Evolutionary conservation across 2,329 filamentous ascomycete species (phyloP).

Genomic region (Fusarium torulosum): DNA sequence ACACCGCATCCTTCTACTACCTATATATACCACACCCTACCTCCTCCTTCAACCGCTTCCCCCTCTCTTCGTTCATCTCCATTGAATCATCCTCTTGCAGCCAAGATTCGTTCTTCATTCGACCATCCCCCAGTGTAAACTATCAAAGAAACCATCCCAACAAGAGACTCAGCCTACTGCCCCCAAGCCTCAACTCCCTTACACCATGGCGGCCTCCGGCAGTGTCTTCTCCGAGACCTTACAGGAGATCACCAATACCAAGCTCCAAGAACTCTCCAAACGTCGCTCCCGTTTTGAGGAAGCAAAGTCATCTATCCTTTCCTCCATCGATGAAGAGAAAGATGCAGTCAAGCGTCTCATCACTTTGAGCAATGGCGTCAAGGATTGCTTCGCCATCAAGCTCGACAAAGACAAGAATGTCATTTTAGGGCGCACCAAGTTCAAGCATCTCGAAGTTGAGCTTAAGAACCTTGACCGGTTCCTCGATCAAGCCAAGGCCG

Average conservation of each 20-base stretch:
- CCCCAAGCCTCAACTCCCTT: conserved; percentile 5
- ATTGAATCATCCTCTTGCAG: background rate
- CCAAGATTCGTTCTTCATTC: background rate
- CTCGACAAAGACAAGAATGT: conserved; percentile 48
- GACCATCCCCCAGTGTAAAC: background rate
- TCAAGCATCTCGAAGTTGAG: conserved; percentile 49
- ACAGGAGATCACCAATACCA: conserved; percentile 59
- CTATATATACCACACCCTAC: conserved; percentile 29
- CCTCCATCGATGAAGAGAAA: conserved; percentile 46
- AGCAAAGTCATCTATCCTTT: conserved; percentile 50
- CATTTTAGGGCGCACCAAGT: conserved; percentile 39
- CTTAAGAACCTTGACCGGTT: conserved; percentile 58
- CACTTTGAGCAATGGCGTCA: conserved; percentile 54
- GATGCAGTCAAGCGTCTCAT: conserved; percentile 50
- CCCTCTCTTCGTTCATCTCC: background rate
- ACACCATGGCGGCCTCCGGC: conserved; percentile 46
- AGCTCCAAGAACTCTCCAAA: conserved; percentile 59
- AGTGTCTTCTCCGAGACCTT: conserved; percentile 59
- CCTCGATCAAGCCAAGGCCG: conserved; percentile 55
- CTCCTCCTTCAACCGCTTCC: background rate
- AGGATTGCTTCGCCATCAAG: conserved; percentile 52
- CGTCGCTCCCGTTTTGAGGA: conserved; percentile 55
- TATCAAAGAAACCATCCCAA: background rate
- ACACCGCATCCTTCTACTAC: conserved; percentile 17
- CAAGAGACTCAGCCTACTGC: background rate